phyloP scores from a whole-genome alignment of 441 rosid genomes.

The Gossypium gossypioides region DNA sequence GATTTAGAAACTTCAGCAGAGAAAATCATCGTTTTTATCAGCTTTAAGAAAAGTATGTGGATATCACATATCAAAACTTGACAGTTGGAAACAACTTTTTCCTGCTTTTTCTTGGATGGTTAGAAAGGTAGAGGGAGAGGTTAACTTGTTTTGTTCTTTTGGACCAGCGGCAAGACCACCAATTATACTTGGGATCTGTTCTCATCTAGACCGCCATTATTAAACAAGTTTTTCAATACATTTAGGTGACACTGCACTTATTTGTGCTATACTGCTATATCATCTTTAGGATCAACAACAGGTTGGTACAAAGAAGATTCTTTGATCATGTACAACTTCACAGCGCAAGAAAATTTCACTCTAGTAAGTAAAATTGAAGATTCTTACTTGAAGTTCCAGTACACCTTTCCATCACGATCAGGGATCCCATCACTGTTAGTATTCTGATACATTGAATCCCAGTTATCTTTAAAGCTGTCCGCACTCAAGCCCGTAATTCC shows the following conservation, averaged over 20 bases:
- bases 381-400: slow-evolving; percentile 87
- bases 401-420: slow-evolving; percentile 55
- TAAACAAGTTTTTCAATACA: not conserved
- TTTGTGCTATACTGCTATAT: not conserved
- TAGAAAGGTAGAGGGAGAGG: not conserved
- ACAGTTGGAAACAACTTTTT: not conserved
- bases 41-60: not conserved
- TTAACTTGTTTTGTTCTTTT: not conserved
- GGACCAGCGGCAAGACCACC: not conserved
- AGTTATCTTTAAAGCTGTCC: slow-evolving; percentile 69
- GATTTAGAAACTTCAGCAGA: slow-evolving; percentile 15
- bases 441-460: slow-evolving; percentile 73
- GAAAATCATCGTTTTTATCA: not conserved
- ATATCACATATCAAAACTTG: not conserved
- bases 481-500: slow-evolving; percentile 75
- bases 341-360: slow-evolving; percentile 3
- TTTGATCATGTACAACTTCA: slow-evolving; percentile 1
- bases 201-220: not conserved
- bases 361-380: slow-evolving; percentile 5
- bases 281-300: not conserved
- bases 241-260: not conserved
- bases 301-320: not conserved
- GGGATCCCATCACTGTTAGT: slow-evolving; percentile 86
- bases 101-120: not conserved
- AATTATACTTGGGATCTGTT: not conserved